Conservation (phyloP, 225 moss, liverwort and hornwort genomes). For the Pseudisothecium myosuroides region DNA sequence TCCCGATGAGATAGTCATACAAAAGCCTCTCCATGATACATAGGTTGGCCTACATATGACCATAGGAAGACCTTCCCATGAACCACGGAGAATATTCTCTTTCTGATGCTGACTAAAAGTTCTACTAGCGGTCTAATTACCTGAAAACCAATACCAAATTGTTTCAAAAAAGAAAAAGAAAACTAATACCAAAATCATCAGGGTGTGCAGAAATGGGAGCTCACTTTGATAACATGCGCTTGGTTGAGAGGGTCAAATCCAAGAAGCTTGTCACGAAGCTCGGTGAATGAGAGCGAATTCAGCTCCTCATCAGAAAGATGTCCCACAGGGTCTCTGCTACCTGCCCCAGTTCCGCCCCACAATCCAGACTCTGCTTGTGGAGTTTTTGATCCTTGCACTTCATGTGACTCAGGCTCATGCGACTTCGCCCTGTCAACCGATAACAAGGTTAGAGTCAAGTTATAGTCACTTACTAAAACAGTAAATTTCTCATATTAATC, state of each 20-base stretch:
- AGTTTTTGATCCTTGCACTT: conserved; percentile 5
- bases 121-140: neutral
- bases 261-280: conserved; percentile 86
- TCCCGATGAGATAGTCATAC: neutral
- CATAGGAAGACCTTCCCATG: neutral
- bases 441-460: neutral
- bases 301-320: conserved; percentile 60
- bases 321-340: conserved; percentile 28
- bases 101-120: neutral
- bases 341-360: conserved; percentile 39
- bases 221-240: conserved; percentile 29
- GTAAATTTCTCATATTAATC: neutral
- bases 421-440: conserved; percentile 2
- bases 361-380: conserved; percentile 27
- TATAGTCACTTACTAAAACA: neutral
- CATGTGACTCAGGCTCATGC: neutral
- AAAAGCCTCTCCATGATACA: neutral
- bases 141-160: neutral
- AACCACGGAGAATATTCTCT: neutral
- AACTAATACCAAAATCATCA: neutral
- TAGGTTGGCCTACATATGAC: neutral
- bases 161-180: too few species aligned
- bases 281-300: conserved; percentile 66
- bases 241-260: conserved; percentile 75
- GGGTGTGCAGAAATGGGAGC: neutral